Evolutionary conservation across 352 stramenopile species (phyloP).

Genomic region (Pythium volutum): DNA sequence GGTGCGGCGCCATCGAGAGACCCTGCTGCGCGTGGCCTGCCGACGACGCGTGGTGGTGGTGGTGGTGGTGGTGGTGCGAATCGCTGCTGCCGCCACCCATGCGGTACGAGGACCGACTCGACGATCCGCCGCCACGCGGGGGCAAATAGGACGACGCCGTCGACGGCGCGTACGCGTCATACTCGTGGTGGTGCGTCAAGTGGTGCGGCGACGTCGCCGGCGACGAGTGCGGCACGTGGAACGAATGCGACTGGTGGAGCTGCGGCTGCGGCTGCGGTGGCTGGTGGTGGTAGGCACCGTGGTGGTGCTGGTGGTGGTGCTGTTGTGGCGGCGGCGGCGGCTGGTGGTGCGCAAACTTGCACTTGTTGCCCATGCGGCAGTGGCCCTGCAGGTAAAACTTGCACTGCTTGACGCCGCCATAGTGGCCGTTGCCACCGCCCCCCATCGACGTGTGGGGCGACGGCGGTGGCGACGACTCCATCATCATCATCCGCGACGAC

Average conservation of each 20-base stretch:
- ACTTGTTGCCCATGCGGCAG: slow-evolving; percentile 85
- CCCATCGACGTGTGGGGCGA: slow-evolving; percentile 33
- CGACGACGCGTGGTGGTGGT: background rate
- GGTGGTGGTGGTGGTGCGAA: background rate
- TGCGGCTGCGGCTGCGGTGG: slow-evolving; percentile 6
- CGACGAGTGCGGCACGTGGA: slow-evolving; percentile 17
- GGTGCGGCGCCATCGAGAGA: slow-evolving; percentile 6
- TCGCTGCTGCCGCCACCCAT: background rate
- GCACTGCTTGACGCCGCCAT: slow-evolving; percentile 51
- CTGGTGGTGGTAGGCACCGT: slow-evolving; percentile 10
- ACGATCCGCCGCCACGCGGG: slow-evolving; percentile 8
- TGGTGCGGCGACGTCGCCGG: slow-evolving; percentile 19
- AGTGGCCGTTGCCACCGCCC: background rate
- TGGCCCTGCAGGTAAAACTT: slow-evolving; percentile 85
- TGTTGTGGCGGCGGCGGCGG: slow-evolving; percentile 7
- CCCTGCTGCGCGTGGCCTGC: background rate
- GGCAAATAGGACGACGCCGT: slow-evolving; percentile 19
- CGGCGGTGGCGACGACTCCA: slow-evolving; percentile 64
- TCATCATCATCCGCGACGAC: slow-evolving; percentile 23
- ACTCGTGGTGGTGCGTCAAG: slow-evolving; percentile 12
- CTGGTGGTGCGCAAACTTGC: slow-evolving; percentile 74
- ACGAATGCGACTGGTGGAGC: slow-evolving; percentile 14
- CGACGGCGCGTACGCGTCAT: slow-evolving; percentile 5
- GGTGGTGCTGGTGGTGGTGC: slow-evolving; percentile 13
- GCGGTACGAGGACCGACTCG: slow-evolving; percentile 7